Conservation (phyloP, 768 basidiomycete genomes). For the Lactarius deliciosus region DNA sequence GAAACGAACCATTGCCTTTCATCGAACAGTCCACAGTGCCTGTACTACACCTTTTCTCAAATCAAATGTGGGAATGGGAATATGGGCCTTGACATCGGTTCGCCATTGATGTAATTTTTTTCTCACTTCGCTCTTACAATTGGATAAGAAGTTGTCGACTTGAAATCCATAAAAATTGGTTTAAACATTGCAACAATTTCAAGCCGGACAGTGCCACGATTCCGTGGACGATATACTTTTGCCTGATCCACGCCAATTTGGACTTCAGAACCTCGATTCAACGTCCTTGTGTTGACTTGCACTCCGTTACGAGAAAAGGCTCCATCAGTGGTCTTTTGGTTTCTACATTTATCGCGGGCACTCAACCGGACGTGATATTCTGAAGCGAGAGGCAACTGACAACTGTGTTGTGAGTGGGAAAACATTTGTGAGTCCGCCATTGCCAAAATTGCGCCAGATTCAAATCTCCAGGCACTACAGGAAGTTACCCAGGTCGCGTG, state of each 20-base stretch:
- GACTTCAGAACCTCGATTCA: background rate
- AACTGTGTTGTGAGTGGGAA: background rate
- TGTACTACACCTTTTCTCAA: too few species aligned
- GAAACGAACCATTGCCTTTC: too few species aligned
- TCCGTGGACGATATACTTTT: background rate
- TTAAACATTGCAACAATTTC: background rate
- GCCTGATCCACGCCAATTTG: background rate
- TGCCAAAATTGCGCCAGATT: background rate
- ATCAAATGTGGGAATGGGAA: too few species aligned
- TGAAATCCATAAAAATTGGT: background rate
- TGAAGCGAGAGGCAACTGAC: background rate
- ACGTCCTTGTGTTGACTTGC: background rate
- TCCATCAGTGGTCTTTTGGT: background rate
- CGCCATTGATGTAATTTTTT: too few species aligned
- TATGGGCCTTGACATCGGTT: too few species aligned
- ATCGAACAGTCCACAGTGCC: too few species aligned
- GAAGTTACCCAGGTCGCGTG: background rate
- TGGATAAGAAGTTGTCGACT: too few species aligned
- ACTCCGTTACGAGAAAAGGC: background rate
- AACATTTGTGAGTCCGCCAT: background rate
- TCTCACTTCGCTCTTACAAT: too few species aligned
- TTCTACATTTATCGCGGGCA: background rate
- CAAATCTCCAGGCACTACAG: background rate
- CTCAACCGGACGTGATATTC: background rate
- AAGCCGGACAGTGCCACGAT: background rate